Conservation (phyloP, 1,284 basidiomycete species). For the Irpex sp. region DNA sequence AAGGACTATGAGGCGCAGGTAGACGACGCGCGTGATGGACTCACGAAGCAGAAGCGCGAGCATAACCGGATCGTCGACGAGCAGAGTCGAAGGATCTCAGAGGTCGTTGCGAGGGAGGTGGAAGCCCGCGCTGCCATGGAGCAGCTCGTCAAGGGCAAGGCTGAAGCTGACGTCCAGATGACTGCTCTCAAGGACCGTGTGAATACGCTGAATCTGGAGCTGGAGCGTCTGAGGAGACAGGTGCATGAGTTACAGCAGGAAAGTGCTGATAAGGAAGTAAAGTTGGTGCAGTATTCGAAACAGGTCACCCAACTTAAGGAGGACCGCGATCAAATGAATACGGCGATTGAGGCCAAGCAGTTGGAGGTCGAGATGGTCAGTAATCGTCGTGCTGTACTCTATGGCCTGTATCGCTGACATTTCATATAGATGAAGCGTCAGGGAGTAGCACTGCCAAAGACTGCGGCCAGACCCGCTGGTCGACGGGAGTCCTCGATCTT, state of each 20-base stretch:
- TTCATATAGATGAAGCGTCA: conserved; percentile 65
- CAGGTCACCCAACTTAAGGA: conserved; percentile 69
- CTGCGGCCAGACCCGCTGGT: conserved; percentile 35
- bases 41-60: conserved; percentile 51
- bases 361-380: conserved; percentile 84
- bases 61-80: conserved; percentile 48
- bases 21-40: conserved; percentile 52
- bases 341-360: conserved; percentile 86
- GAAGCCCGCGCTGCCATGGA: conserved; percentile 46
- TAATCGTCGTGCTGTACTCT: conserved; percentile 14
- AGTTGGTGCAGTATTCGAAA: conserved; percentile 70
- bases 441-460: conserved; percentile 48
- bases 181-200: conserved; percentile 46
- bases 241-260: conserved; percentile 73
- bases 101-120: conserved; percentile 43
- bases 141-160: conserved; percentile 45
- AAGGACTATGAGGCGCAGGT: conserved; percentile 39
- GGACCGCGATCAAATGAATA: conserved; percentile 76
- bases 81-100: conserved; percentile 46
- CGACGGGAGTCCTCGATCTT: conserved; percentile 55
- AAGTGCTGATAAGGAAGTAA: conserved; percentile 81
- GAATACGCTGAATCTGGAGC: conserved; percentile 52
- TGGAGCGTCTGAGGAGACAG: conserved; percentile 59
- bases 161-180: conserved; percentile 47
- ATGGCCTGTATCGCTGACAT: background rate